Evolutionary conservation across 139 green algal species (phyloP).

Genomic region (Chlorella sorokiniana): DNA sequence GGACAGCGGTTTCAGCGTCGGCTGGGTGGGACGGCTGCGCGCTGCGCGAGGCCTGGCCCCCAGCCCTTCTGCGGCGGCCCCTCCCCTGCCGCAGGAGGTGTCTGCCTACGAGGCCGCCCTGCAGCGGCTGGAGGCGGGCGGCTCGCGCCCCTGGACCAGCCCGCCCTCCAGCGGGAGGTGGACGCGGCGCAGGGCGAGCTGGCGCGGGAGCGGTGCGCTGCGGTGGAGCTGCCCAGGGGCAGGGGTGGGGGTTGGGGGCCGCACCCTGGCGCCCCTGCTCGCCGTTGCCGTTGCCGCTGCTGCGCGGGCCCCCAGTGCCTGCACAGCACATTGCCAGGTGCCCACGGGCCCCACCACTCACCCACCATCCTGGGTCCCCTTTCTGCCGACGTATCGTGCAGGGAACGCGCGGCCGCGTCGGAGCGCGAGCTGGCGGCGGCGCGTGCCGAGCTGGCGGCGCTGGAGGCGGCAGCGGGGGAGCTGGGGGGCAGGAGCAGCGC

Average conservation of each 20-base stretch:
- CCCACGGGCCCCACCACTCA: too few relatives aligned
- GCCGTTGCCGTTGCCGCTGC: too few relatives aligned
- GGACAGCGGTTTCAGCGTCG: too few relatives aligned
- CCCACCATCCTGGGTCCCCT: not conserved
- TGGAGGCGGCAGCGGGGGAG: slow-evolving; percentile 46
- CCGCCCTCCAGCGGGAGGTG: not conserved
- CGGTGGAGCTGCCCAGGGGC: not conserved
- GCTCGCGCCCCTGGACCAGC: slow-evolving; percentile 26
- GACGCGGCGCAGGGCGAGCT: slow-evolving; percentile 20
- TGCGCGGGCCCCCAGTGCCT: too few relatives aligned
- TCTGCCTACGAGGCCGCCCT: slow-evolving; percentile 70
- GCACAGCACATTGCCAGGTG: too few relatives aligned
- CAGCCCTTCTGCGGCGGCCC: slow-evolving; percentile 48
- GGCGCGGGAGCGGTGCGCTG: slow-evolving; percentile 25
- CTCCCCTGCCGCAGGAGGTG: slow-evolving; percentile 68
- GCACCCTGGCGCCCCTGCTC: too few relatives aligned
- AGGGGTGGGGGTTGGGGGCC: not conserved
- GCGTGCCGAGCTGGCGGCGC: slow-evolving; percentile 40
- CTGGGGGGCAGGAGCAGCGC: slow-evolving; percentile 68
- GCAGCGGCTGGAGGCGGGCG: slow-evolving; percentile 47
- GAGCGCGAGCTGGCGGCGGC: slow-evolving; percentile 56
- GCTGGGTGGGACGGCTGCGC: too few relatives aligned
- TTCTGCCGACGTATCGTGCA: not conserved
- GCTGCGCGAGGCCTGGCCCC: too few relatives aligned
- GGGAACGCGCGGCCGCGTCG: slow-evolving; percentile 28